A percentile compares a stretch with the other conserved stretches of the same genome.
phyloP scores from a whole-genome alignment of 140 eudicot species.

The Bidens hawaiensis region DNA sequence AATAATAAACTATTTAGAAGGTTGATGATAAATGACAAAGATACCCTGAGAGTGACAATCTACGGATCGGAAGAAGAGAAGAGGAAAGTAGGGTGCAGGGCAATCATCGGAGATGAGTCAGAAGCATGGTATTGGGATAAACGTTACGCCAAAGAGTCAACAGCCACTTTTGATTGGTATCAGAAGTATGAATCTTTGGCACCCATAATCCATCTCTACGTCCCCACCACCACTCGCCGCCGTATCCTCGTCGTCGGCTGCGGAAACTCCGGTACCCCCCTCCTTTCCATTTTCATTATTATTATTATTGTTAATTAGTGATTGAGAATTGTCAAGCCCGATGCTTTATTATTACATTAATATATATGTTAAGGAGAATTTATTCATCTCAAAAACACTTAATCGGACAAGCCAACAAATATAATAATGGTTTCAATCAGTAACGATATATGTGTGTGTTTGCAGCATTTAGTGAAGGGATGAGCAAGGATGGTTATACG shows the following conservation, averaged over 20 bases:
- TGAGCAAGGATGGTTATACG: slow-evolving; percentile 77
- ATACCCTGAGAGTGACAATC: not conserved
- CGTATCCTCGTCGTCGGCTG: slow-evolving; percentile 79
- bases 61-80: too few relatives aligned
- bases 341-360: too few relatives aligned
- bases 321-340: too few relatives aligned
- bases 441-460: not conserved
- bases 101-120: slow-evolving; percentile 26
- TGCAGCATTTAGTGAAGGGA: slow-evolving; percentile 90
- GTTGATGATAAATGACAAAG: too few relatives aligned
- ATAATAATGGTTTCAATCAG: too few relatives aligned
- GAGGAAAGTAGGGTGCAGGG: slow-evolving; percentile 11
- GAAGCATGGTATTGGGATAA: slow-evolving; percentile 94
- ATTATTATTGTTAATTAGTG: not conserved
- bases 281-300: too few relatives aligned
- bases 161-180: slow-evolving; percentile 78
- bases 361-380: too few relatives aligned
- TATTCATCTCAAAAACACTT: too few relatives aligned
- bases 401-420: too few relatives aligned
- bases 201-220: slow-evolving; percentile 63
- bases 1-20: too few relatives aligned
- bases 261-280: slow-evolving; percentile 67
- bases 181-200: slow-evolving; percentile 72
- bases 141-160: slow-evolving; percentile 53
- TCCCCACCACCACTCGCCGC: slow-evolving; percentile 36